Percentiles rank a stretch among this genome's conserved stretches.
phyloP scores from a whole-genome alignment of 208 protist genomes.

The Tritrichomonas foetus region DNA sequence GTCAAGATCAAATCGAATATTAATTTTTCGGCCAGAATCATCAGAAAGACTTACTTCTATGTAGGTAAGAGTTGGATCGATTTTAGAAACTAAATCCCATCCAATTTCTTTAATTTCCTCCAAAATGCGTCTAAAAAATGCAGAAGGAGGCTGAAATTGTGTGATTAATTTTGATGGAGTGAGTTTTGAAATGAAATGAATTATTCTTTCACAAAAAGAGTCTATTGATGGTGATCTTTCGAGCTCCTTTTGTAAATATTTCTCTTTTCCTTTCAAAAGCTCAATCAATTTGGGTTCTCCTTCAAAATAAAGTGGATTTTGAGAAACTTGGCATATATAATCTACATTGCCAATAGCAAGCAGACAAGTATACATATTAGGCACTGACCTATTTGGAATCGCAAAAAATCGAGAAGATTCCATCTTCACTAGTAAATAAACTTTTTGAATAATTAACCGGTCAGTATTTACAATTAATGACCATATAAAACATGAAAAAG shows the following conservation, averaged over 20 bases:
- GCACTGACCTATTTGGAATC: too few relatives aligned
- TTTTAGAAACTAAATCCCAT: not conserved
- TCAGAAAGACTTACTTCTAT: not conserved
- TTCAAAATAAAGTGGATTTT: not conserved
- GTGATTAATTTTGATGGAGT: not conserved
- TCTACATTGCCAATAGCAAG: not conserved
- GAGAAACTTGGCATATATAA: not conserved
- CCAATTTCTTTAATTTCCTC: not conserved
- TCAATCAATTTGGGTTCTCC: not conserved
- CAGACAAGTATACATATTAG: not conserved
- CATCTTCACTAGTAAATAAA: too few relatives aligned
- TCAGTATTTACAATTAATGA: too few relatives aligned
- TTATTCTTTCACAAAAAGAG: not conserved
- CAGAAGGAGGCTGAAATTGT: not conserved
- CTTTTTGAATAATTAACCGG: too few relatives aligned
- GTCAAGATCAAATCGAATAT: conserved; percentile 24
- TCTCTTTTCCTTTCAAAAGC: not conserved
- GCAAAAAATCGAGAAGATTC: too few relatives aligned
- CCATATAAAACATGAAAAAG: too few relatives aligned
- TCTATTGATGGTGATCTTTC: not conserved
- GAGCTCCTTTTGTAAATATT: not conserved
- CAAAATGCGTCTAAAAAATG: not conserved
- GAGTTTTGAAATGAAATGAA: not conserved
- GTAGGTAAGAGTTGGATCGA: not conserved
- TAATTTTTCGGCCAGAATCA: not conserved